These are phyloP conservation scores for Pleurotus eryngii DNA, from an alignment of 768 basidiomycete species.

Conservation along the genomic window DNA sequence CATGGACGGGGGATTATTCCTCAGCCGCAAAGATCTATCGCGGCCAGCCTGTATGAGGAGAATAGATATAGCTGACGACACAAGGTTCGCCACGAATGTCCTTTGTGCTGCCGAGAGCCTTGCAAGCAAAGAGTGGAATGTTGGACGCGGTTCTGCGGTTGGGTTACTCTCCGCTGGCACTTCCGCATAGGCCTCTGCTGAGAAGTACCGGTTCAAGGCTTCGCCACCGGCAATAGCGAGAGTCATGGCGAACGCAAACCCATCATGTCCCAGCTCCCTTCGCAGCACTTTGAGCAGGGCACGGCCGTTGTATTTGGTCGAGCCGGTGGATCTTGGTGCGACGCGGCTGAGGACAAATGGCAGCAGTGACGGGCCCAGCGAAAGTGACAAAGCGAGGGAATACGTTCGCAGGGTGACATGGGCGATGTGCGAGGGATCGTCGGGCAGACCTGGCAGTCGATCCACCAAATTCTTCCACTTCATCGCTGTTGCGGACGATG, in stretches of 20 bases:
- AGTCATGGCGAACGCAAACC: slow-evolving; percentile 70
- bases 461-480: background rate
- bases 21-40: slow-evolving; percentile 26
- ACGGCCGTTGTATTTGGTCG: slow-evolving; percentile 18
- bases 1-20: slow-evolving; percentile 7
- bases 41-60: slow-evolving; percentile 53
- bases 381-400: slow-evolving; percentile 58
- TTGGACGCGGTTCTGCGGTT: slow-evolving; percentile 1
- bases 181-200: too few species aligned
- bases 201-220: slow-evolving; percentile 41
- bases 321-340: slow-evolving; percentile 15
- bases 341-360: slow-evolving; percentile 43
- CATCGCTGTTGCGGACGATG: background rate
- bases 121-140: background rate
- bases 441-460: slow-evolving; percentile 23
- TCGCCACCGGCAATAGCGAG: slow-evolving; percentile 64
- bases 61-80: slow-evolving; percentile 57
- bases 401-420: slow-evolving; percentile 68
- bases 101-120: slow-evolving; percentile 29
- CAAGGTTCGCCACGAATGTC: slow-evolving; percentile 54
- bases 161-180: background rate
- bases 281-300: slow-evolving; percentile 37
- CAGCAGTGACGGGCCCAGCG: slow-evolving; percentile 62
- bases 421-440: slow-evolving; percentile 45
- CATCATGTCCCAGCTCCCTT: slow-evolving; percentile 56